Conservation (phyloP, 2,329 filamentous ascomycete genomes). For the Calonectria leucothoes region DNA sequence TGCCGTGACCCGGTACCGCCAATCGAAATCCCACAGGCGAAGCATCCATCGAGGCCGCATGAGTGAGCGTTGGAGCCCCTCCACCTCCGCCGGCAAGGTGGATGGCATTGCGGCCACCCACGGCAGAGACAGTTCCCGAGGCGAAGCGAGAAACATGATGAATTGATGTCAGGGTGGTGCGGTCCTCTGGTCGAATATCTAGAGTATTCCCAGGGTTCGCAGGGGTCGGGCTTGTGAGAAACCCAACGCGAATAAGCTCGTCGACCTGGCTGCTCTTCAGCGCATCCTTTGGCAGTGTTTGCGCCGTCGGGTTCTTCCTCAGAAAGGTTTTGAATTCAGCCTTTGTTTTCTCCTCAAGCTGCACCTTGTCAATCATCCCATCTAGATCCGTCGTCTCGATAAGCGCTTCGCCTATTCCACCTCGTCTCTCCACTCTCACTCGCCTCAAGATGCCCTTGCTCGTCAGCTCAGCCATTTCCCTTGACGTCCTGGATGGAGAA, state of each 20-base stretch:
- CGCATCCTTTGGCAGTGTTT: constrained; percentile 40
- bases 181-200: constrained; percentile 63
- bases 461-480: constrained; percentile 73
- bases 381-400: constrained; percentile 69
- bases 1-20: constrained; percentile 74
- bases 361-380: constrained; percentile 53
- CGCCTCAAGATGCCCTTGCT: constrained; percentile 68
- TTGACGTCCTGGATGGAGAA: constrained; percentile 73
- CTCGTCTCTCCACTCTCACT: constrained; percentile 71
- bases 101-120: constrained; percentile 75
- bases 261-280: constrained; percentile 62
- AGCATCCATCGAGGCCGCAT: constrained; percentile 29
- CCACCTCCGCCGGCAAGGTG: constrained; percentile 71
- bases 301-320: constrained; percentile 59
- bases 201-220: constrained; percentile 50
- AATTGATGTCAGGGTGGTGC: constrained; percentile 69
- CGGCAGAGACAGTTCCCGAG: constrained; percentile 75
- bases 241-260: constrained; percentile 73
- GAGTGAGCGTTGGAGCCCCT: constrained; percentile 47
- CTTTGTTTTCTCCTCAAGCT: constrained; percentile 56
- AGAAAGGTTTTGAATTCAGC: constrained; percentile 65
- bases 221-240: constrained; percentile 65
- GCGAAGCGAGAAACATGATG: constrained; percentile 72
- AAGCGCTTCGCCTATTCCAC: constrained; percentile 72
- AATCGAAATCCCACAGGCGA: constrained; percentile 58